Evolutionary conservation across 768 basidiomycete species (phyloP), one percentile per base, ranked within the genome.

Genomic region (Pisolithus marmoratus): DNA sequence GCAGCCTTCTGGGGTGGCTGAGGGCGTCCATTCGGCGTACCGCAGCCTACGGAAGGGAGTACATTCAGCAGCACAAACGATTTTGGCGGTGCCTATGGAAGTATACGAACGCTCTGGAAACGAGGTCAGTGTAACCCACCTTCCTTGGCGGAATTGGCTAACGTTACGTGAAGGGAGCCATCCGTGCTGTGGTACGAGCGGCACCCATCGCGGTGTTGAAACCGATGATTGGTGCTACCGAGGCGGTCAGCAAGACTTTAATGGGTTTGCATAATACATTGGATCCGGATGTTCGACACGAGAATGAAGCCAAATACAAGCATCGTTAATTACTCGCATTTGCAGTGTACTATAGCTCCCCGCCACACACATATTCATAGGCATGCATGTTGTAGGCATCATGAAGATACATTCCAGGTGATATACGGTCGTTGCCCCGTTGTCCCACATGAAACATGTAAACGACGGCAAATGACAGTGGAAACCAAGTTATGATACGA

Each of bases 31-130:
- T 56, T 84, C 83, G 0, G 96, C 94, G n/a, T 97, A 97, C 67
- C 82, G 77, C 64, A 94, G 91, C 62, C 68, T 99, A 60, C 83
- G 80, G 48, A 83, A 74, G 62, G 97, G 98, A 68, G 67, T 99
- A 55, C 87, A 85, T 60, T 90, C 90, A 40, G 96, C 96, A 24
- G 96, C 95, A 23, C 95, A 99, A 71, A 99, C 96, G 0, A 98
- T 99, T 55, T 78, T 99, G 36, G 95, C 96, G 1, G 92, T 99
- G 1, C 96, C 96, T 1, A 97, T 98, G 95, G 96, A 98, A 68
- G 93, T 97, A 11, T 95, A 97, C 60, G 96, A 99, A 69, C 78
- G 89, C 54, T 89, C 93, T 9, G 91, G 92, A 8, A 87, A 85
- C 51, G 90, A 96, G 80, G 94, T 88, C 58, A 60, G 79, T 72